Evolutionary conservation across 306 rosid species (phyloP).

Genomic region (Inga leiocalycina): DNA sequence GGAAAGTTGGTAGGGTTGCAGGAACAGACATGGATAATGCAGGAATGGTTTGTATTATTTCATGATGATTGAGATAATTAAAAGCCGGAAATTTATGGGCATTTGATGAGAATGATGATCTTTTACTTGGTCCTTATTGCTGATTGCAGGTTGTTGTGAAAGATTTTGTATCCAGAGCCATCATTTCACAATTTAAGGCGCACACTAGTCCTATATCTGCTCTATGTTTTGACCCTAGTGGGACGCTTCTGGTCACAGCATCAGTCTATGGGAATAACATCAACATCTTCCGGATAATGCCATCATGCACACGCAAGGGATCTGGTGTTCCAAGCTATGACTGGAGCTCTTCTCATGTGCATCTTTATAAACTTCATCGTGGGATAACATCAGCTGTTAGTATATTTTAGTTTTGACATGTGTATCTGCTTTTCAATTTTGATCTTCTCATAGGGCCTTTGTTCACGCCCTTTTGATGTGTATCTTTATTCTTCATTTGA

Average conservation of each 20-base stretch:
- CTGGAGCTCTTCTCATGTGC: constrained; percentile 80
- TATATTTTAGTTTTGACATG: constrained; percentile 37
- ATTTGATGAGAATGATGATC: constrained; percentile 22
- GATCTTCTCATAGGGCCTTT: constrained; percentile 15
- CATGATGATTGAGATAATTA: constrained; percentile 14
- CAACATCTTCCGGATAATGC: constrained; percentile 88
- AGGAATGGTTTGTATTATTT: constrained; percentile 77
- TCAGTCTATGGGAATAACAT: constrained; percentile 82
- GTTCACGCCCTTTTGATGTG: constrained; percentile 17
- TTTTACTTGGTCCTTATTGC: constrained; percentile 39
- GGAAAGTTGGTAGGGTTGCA: constrained; percentile 69
- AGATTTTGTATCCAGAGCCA: constrained; percentile 71
- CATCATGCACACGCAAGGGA: constrained; percentile 58
- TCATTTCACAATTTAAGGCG: constrained; percentile 85
- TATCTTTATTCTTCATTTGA: constrained; percentile 16
- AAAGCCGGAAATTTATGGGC: not conserved
- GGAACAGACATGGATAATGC: constrained; percentile 71
- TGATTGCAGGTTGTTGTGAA: constrained; percentile 75
- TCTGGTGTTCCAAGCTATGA: constrained; percentile 55
- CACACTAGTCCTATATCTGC: constrained; percentile 93
- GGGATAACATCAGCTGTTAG: constrained; percentile 95
- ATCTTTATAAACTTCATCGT: constrained; percentile 88
- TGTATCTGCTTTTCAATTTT: constrained; percentile 30
- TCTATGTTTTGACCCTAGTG: constrained; percentile 88
- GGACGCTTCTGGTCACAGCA: constrained; percentile 90